phyloP scores from a whole-genome alignment of 345 rosid species.

The Citropsis articulata region DNA sequence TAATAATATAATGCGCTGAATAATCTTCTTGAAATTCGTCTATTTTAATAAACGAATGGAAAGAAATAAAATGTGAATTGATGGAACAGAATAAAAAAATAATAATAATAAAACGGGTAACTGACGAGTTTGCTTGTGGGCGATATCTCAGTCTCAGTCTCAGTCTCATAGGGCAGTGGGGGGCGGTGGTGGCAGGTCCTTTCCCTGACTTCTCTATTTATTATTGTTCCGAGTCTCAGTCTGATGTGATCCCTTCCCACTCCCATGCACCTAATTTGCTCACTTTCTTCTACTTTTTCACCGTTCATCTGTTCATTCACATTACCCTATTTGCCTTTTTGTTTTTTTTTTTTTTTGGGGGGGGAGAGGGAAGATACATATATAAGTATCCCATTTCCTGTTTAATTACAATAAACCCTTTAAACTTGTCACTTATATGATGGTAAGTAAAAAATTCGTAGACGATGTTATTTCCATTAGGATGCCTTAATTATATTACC shows the following conservation, averaged over 20 bases:
- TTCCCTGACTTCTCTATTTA: slow-evolving; percentile 13
- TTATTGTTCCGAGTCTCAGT: background rate
- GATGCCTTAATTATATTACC: too few species aligned
- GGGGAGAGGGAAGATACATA: too few species aligned
- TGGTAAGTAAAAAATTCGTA: too few species aligned
- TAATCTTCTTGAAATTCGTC: too few species aligned
- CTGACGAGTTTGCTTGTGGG: slow-evolving; percentile 1
- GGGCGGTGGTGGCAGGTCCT: slow-evolving; percentile 13
- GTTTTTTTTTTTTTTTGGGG: too few species aligned
- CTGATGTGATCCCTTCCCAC: background rate
- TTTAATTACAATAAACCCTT: too few species aligned
- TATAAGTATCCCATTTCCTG: too few species aligned
- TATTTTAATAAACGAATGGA: too few species aligned
- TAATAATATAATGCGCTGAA: too few species aligned
- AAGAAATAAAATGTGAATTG: background rate
- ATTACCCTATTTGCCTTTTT: background rate
- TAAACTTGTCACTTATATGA: too few species aligned
- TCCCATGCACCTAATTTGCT: background rate
- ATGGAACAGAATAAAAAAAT: background rate
- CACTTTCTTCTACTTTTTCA: background rate
- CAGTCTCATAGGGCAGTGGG: background rate
- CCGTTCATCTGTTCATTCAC: background rate
- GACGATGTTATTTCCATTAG: too few species aligned
- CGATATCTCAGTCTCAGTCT: background rate
- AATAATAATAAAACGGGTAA: background rate